Evolutionary conservation across 768 basidiomycete genomes (phyloP).

Genomic region (Zangia roseola): DNA sequence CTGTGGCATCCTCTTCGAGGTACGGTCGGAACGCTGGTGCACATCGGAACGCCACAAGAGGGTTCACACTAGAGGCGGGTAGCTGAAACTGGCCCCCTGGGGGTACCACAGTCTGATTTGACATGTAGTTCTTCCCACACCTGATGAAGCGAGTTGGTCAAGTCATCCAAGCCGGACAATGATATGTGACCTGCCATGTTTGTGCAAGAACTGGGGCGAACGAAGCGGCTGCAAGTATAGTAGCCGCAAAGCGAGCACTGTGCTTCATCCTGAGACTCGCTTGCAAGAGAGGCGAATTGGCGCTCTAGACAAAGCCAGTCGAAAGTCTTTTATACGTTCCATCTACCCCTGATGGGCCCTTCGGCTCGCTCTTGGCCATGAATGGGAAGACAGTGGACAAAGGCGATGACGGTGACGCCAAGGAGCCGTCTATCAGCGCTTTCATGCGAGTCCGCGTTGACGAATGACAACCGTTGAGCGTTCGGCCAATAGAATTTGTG

Average conservation of each 20-base stretch:
- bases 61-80: constrained; percentile 32
- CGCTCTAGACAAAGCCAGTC: background rate
- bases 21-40: constrained; percentile 48
- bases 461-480: too few species aligned
- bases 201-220: constrained; percentile 19
- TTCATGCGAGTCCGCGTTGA: too few species aligned
- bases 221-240: constrained; percentile 10
- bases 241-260: background rate
- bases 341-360: background rate
- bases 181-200: constrained; percentile 23
- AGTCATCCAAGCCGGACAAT: background rate
- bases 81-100: constrained; percentile 47
- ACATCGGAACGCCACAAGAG: constrained; percentile 47
- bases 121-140: constrained; percentile 52
- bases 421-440: too few species aligned
- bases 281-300: background rate
- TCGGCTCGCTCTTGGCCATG: too few species aligned
- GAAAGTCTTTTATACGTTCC: constrained; percentile 8
- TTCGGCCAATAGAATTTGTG: too few species aligned
- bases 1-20: constrained; percentile 38
- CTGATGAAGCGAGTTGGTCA: constrained; percentile 23
- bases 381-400: too few species aligned
- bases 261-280: constrained; percentile 17
- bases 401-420: too few species aligned
- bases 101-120: constrained; percentile 38